Conservation (phyloP, 805 yeast species). For the Blastobotrys americana region DNA sequence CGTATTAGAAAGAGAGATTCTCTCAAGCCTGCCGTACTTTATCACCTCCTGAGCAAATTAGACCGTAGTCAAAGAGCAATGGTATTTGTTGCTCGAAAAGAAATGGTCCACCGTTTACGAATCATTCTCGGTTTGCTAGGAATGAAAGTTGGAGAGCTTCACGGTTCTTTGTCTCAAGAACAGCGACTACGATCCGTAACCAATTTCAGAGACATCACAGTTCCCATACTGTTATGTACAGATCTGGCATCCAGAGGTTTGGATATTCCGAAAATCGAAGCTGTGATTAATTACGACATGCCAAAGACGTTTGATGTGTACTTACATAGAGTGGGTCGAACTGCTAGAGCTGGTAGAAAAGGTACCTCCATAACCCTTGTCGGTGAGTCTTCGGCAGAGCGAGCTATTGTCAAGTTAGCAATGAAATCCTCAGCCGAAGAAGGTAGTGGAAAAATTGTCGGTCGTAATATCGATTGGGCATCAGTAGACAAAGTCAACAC, state of each 20-base stretch:
- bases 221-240: slow-evolving; percentile 88
- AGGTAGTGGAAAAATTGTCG: slow-evolving; percentile 45
- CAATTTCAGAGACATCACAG: slow-evolving; percentile 71
- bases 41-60: slow-evolving; percentile 58
- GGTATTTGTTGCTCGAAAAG: slow-evolving; percentile 88
- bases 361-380: slow-evolving; percentile 92
- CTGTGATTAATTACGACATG: slow-evolving; percentile 92
- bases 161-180: slow-evolving; percentile 79
- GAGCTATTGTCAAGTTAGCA: slow-evolving; percentile 86
- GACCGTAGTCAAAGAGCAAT: slow-evolving; percentile 71
- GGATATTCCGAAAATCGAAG: slow-evolving; percentile 96
- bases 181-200: slow-evolving; percentile 84
- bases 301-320: slow-evolving; percentile 88
- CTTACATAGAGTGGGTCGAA: slow-evolving; percentile 96
- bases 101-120: slow-evolving; percentile 79
- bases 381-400: slow-evolving; percentile 82
- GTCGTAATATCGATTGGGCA: slow-evolving; percentile 86
- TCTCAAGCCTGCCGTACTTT: slow-evolving; percentile 75
- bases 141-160: slow-evolving; percentile 69
- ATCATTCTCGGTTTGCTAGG: slow-evolving; percentile 74
- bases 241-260: slow-evolving; percentile 99
- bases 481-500: slow-evolving; percentile 65
- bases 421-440: slow-evolving; percentile 48
- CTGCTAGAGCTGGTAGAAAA: slow-evolving; percentile 97
- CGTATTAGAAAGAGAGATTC: slow-evolving; percentile 86